These are phyloP conservation scores for Thyridium curvatum DNA, from an alignment of 2,329 filamentous ascomycete species.

Conservation along the genomic window DNA sequence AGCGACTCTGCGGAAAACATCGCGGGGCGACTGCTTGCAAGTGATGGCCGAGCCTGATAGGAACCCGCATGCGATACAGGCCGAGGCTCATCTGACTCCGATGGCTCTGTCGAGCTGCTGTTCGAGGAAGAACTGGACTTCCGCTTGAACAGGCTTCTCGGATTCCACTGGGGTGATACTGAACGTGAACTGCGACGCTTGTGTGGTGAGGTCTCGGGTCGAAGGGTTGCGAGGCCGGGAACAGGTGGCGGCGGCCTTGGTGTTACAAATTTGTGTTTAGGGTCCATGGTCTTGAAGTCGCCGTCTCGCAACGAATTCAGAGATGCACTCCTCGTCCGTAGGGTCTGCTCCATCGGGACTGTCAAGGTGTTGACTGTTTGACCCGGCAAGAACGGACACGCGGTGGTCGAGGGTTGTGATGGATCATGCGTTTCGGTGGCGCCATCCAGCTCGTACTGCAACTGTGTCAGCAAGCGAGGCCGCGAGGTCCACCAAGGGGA, in stretches of 20 bases:
- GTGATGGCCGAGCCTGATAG: conserved; percentile 23
- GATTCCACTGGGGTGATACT: conserved; percentile 4
- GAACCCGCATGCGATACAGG: conserved; percentile 19
- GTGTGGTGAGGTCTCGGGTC: conserved; percentile 7
- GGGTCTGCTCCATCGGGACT: conserved; percentile 64
- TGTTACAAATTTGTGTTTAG: conserved; percentile 66
- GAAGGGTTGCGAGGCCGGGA: conserved; percentile 21
- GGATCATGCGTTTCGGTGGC: conserved; percentile 72
- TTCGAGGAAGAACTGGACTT: conserved; percentile 25
- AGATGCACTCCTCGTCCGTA: conserved; percentile 58
- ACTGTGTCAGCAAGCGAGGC: conserved; percentile 10
- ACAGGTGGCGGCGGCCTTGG: conserved; percentile 53
- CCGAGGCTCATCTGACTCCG: conserved; percentile 17
- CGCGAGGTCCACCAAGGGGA: conserved; percentile 8
- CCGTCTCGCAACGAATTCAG: conserved; percentile 51
- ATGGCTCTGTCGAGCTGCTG: conserved; percentile 21
- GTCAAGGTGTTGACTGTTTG: conserved; percentile 81
- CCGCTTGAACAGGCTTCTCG: conserved; percentile 42
- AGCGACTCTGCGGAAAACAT: conserved; percentile 52
- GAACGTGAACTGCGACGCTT: conserved; percentile 15
- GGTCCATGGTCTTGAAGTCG: conserved; percentile 70
- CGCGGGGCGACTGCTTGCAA: conserved; percentile 37
- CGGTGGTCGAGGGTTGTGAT: conserved; percentile 64
- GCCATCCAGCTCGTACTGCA: conserved; percentile 76
- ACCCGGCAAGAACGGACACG: conserved; percentile 81